Evolutionary conservation across 169 alveolate genomes (phyloP).

Genomic region (Babesia divergens): DNA sequence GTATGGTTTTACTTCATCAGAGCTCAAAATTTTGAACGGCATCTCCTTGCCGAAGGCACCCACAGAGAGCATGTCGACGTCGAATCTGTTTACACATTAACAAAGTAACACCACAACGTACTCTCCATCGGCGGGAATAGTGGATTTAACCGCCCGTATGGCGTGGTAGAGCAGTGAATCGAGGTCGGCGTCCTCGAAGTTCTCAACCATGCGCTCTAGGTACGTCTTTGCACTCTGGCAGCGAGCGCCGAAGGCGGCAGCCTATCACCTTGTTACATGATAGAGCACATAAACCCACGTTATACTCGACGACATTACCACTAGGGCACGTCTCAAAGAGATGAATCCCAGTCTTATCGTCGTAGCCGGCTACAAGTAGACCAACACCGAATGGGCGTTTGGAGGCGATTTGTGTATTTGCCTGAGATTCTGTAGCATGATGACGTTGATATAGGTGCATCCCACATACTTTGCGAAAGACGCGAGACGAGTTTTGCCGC

Average conservation of each 20-base stretch:
- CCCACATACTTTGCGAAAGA: conserved; percentile 86
- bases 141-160: conserved; percentile 86
- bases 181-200: conserved; percentile 75
- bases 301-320: conserved; percentile 93
- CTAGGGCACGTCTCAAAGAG: conserved; percentile 94
- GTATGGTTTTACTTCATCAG: conserved; percentile 23
- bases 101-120: background rate
- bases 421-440: conserved; percentile 83
- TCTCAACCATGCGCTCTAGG: conserved; percentile 89
- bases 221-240: conserved; percentile 97
- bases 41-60: conserved; percentile 78
- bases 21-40: conserved; percentile 64
- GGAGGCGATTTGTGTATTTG: conserved; percentile 91
- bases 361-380: conserved; percentile 90
- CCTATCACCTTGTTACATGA: conserved; percentile 45
- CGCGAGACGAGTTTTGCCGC: conserved; percentile 87
- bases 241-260: conserved; percentile 96
- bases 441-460: background rate
- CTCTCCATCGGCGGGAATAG: conserved; percentile 88
- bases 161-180: conserved; percentile 84
- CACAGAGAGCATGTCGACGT: conserved; percentile 83
- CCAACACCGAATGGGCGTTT: conserved; percentile 99
- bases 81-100: conserved; percentile 46
- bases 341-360: conserved; percentile 89
- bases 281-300: conserved; percentile 36